Percentiles rank a stretch among this genome's conserved stretches.
Evolutionary conservation across 2,329 filamentous ascomycete species (phyloP).

Genomic region (Colletotrichum phormii): DNA sequence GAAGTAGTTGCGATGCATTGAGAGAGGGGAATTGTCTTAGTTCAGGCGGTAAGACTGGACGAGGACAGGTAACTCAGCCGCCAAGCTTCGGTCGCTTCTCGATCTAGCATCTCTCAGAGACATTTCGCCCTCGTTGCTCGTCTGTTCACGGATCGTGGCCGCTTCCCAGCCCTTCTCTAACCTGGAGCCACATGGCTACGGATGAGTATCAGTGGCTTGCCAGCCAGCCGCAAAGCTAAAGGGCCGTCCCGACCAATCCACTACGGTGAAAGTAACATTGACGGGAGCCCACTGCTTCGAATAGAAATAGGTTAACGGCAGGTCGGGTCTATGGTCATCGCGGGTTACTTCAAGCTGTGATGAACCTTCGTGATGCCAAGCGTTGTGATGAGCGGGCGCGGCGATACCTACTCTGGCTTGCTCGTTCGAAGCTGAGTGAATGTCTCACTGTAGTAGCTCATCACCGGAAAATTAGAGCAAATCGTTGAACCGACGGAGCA

Average conservation of each 20-base stretch:
- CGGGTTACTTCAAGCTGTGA: background rate
- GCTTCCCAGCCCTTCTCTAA: conserved; percentile 6
- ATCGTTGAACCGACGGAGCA: background rate
- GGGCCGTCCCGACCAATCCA: conserved; percentile 8
- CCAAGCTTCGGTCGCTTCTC: background rate
- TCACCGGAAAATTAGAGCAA: background rate
- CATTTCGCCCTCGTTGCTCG: background rate
- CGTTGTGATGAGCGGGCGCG: background rate
- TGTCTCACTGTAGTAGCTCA: background rate
- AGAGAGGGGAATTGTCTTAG: conserved; percentile 11
- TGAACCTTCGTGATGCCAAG: background rate
- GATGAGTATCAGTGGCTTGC: background rate
- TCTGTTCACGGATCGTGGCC: background rate
- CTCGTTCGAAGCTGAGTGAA: background rate
- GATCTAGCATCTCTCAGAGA: background rate
- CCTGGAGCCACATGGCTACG: conserved; percentile 13
- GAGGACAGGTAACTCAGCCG: conserved; percentile 1
- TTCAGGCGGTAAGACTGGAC: conserved; percentile 19
- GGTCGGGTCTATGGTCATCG: background rate
- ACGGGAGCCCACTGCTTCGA: background rate
- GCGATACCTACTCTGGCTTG: background rate
- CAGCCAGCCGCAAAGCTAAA: conserved; percentile 1
- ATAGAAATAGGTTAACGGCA: conserved; percentile 2
- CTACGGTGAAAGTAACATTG: background rate
- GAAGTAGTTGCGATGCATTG: conserved; percentile 15